Percentiles rank a stretch among this genome's conserved stretches.
These are phyloP conservation scores for Phytopythium kandeliae DNA, from an alignment of 352 stramenopile genomes.

Conservation along the genomic window DNA sequence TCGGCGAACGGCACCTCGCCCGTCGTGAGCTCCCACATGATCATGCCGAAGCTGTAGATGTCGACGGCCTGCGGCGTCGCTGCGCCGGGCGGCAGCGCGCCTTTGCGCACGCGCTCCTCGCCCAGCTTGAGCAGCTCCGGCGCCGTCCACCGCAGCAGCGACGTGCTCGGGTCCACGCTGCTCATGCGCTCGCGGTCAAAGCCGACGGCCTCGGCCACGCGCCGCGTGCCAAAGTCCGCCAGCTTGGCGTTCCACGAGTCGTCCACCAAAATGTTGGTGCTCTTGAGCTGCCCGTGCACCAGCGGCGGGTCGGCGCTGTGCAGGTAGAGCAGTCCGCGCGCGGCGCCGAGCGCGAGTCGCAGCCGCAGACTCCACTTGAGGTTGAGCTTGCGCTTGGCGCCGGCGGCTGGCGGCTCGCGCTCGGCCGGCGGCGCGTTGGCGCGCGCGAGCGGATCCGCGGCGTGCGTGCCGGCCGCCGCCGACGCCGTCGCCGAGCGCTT, in stretches of 20 bases:
- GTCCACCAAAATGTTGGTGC: conserved; percentile 85
- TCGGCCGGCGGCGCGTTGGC: conserved; percentile 7
- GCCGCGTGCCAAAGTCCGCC: conserved; percentile 78
- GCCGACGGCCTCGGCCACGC: conserved; percentile 73
- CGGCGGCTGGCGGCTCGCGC: conserved; percentile 8
- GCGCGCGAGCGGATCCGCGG: background rate
- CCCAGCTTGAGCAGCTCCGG: conserved; percentile 76
- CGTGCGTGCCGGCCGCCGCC: too few species aligned
- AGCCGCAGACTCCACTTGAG: conserved; percentile 80
- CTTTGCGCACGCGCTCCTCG: conserved; percentile 66
- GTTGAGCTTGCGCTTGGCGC: conserved; percentile 46
- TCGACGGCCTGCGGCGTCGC: conserved; percentile 70
- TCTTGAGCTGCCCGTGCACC: conserved; percentile 85
- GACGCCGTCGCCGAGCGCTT: conserved; percentile 1
- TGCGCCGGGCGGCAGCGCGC: conserved; percentile 40
- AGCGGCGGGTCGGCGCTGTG: conserved; percentile 81
- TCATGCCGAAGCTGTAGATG: conserved; percentile 84
- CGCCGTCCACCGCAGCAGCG: conserved; percentile 68
- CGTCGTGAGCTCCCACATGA: conserved; percentile 86
- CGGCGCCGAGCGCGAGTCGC: conserved; percentile 73
- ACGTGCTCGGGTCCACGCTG: conserved; percentile 48
- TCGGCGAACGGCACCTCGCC: conserved; percentile 72
- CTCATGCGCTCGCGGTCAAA: conserved; percentile 59
- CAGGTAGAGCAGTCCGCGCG: conserved; percentile 74
- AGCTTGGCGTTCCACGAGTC: conserved; percentile 89